These are phyloP conservation scores for Syzygium oleosum DNA, from an alignment of 345 rosid genomes.

Conservation along the genomic window DNA sequence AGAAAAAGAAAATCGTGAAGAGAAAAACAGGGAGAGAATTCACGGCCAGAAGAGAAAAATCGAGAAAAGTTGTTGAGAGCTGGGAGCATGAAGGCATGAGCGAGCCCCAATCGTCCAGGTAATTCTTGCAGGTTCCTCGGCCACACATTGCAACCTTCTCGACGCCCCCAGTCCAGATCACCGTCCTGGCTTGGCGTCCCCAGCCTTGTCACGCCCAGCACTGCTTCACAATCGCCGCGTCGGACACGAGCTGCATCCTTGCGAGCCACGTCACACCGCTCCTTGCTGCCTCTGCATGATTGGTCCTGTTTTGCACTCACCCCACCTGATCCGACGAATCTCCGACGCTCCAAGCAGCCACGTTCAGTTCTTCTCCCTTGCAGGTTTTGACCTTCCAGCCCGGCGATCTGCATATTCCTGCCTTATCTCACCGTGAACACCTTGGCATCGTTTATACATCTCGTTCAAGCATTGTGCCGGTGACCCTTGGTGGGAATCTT, in stretches of 20 bases:
- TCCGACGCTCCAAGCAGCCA: background rate
- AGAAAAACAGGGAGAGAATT: no score
- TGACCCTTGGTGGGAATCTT: background rate
- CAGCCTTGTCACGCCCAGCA: background rate
- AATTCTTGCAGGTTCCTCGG: background rate
- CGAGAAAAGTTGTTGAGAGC: background rate
- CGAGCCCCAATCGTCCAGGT: background rate
- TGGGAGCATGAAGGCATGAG: background rate
- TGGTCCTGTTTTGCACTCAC: background rate
- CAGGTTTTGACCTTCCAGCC: background rate
- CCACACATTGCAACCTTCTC: background rate
- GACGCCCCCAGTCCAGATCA: background rate
- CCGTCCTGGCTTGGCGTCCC: background rate
- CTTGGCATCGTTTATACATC: no score
- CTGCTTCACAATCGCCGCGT: background rate
- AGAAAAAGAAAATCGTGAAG: no score
- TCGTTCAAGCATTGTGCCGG: background rate
- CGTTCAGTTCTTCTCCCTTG: background rate
- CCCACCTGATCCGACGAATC: background rate
- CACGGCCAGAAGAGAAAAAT: no score
- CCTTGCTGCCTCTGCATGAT: background rate
- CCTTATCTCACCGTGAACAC: no score
- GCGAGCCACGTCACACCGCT: background rate
- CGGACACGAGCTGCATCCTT: background rate
- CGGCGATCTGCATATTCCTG: background rate